phyloP scores from a whole-genome alignment of 768 basidiomycete species.

The Hericium alpestre region DNA sequence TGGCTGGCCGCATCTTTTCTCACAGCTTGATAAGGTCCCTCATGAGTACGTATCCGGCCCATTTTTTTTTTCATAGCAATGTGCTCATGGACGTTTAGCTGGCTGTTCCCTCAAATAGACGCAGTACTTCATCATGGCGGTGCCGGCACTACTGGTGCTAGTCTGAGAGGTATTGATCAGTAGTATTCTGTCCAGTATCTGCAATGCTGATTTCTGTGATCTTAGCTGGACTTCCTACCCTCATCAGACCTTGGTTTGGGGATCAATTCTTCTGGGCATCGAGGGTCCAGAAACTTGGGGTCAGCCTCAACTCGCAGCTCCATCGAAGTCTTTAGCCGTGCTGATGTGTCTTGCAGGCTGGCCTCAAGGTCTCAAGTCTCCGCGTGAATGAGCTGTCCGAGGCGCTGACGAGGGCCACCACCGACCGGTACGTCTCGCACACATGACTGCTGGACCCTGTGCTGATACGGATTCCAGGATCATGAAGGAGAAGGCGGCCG shows the following conservation, averaged over 20 bases:
- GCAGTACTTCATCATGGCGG: conserved; percentile 62
- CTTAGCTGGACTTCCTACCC: conserved; percentile 47
- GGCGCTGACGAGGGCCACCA: conserved; percentile 48
- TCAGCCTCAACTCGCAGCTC: conserved; percentile 18
- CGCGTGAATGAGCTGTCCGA: conserved; percentile 37
- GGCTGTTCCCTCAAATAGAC: conserved; percentile 50
- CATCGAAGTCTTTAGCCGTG: not conserved
- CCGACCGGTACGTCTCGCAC: conserved; percentile 30
- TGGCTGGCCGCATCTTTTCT: conserved; percentile 8
- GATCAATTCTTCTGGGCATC: conserved; percentile 60
- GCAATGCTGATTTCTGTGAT: not conserved
- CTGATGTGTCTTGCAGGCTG: conserved; percentile 25
- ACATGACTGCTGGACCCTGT: not conserved
- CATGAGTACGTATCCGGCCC: conserved; percentile 37
- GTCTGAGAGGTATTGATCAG: conserved; percentile 30
- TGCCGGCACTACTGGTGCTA: conserved; percentile 62
- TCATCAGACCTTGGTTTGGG: conserved; percentile 66
- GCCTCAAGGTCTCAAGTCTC: conserved; percentile 38
- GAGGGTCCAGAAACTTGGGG: conserved; percentile 52
- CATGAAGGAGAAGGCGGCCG: conserved; percentile 53
- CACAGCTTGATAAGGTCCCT: conserved; percentile 49
- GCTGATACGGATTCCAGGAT: conserved; percentile 20
- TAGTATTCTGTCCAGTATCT: not conserved
- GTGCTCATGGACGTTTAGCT: conserved; percentile 21
- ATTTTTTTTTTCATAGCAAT: too few relatives aligned